These are phyloP conservation scores for Ogataea parapolymorpha DNA, from an alignment of 805 yeast genomes.

Conservation along the genomic window DNA sequence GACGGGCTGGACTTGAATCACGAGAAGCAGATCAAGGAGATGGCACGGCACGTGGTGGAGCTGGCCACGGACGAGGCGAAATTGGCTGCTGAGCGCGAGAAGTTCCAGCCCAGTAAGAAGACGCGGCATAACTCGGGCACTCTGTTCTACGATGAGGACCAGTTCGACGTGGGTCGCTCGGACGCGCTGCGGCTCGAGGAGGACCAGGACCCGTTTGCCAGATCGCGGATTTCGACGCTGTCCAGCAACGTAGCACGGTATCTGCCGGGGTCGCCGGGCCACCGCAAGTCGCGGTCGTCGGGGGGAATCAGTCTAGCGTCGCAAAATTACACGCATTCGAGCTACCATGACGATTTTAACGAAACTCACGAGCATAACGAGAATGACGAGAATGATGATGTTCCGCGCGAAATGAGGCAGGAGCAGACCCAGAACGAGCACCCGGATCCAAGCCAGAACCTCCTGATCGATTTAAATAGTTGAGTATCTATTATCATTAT, in stretches of 20 bases:
- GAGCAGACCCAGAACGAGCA: background rate
- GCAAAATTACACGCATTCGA: slow-evolving; percentile 4
- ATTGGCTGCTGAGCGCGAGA: slow-evolving; percentile 18
- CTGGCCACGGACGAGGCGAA: slow-evolving; percentile 13
- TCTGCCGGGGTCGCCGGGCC: slow-evolving; percentile 10
- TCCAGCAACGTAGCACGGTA: slow-evolving; percentile 19
- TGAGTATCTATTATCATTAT: slow-evolving; percentile 7
- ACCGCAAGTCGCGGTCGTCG: slow-evolving; percentile 13
- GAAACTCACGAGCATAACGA: background rate
- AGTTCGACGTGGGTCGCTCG: slow-evolving; percentile 7
- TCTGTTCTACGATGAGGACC: slow-evolving; percentile 19
- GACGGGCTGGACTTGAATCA: slow-evolving; percentile 26
- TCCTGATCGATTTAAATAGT: slow-evolving; percentile 5
- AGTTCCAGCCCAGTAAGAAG: slow-evolving; percentile 13
- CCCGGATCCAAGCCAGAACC: background rate
- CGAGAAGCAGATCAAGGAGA: slow-evolving; percentile 21
- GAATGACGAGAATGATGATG: background rate
- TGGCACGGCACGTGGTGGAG: slow-evolving; percentile 15
- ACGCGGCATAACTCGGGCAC: slow-evolving; percentile 1
- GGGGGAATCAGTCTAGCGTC: slow-evolving; percentile 8
- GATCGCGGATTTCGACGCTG: slow-evolving; percentile 19
- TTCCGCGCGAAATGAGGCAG: background rate
- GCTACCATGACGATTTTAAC: slow-evolving; percentile 3
- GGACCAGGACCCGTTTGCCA: slow-evolving; percentile 21
- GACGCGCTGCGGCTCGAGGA: slow-evolving; percentile 9